phyloP scores from a whole-genome alignment of 495 filamentous ascomycete species.

The Penicillium atrosanguineum region DNA sequence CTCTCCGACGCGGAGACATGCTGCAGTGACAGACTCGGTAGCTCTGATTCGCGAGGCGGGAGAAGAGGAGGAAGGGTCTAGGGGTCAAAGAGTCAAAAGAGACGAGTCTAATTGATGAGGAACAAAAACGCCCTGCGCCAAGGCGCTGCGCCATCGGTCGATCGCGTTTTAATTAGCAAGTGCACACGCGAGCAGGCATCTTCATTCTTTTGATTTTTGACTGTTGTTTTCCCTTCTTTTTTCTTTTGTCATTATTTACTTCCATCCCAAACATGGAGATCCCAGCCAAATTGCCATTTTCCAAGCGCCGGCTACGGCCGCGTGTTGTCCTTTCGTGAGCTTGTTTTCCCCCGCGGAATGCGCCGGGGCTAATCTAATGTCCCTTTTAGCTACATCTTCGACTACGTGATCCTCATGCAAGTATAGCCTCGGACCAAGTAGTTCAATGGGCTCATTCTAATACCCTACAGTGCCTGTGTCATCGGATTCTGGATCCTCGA shows the following conservation, averaged over 20 bases:
- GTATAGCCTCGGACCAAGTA: constrained; percentile 6
- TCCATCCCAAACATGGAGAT: constrained; percentile 30
- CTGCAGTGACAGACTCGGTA: background rate
- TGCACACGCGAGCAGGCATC: constrained; percentile 5
- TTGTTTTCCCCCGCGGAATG: constrained; percentile 2
- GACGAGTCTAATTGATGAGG: background rate
- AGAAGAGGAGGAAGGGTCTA: background rate
- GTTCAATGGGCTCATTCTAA: background rate
- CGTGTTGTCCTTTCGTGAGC: constrained; percentile 54
- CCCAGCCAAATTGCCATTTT: constrained; percentile 49
- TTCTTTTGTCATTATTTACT: background rate
- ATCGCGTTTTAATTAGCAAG: background rate
- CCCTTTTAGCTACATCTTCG: constrained; percentile 57
- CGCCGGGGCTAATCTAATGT: constrained; percentile 4
- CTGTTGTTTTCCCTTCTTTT: constrained; percentile 6
- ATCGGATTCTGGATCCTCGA: constrained; percentile 54
- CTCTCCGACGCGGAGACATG: background rate
- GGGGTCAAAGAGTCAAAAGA: background rate
- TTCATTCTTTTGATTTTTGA: background rate
- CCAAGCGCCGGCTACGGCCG: constrained; percentile 49
- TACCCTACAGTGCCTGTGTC: constrained; percentile 39
- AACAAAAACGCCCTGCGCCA: background rate
- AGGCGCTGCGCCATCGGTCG: background rate
- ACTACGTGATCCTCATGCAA: constrained; percentile 66
- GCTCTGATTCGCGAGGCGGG: background rate